Conservation (phyloP, 2,329 filamentous ascomycete genomes). For the Xylariaceae sp. region DNA sequence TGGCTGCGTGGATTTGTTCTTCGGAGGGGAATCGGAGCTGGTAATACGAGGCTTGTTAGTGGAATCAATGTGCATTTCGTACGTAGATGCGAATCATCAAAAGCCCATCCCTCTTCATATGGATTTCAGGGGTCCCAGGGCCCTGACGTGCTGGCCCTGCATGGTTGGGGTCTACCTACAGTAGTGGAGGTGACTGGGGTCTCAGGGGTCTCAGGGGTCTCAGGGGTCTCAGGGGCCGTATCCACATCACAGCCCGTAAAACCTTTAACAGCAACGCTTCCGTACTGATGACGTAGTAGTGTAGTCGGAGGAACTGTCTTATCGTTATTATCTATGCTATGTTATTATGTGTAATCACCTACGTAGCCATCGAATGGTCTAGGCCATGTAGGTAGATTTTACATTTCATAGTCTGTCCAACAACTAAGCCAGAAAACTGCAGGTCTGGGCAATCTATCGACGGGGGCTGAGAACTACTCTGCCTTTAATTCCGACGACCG, state of each 20-base stretch:
- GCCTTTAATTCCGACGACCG: not conserved
- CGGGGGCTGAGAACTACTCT: not conserved
- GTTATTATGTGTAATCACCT: not conserved
- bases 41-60: constrained; percentile 16
- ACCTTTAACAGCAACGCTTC: not conserved
- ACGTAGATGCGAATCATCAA: constrained; percentile 22
- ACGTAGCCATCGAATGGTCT: not conserved
- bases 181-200: not conserved
- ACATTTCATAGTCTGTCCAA: not conserved
- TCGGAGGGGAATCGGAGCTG: constrained; percentile 12
- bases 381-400: not conserved
- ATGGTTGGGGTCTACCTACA: not conserved
- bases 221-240: not conserved
- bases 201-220: not conserved
- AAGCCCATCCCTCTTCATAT: constrained; percentile 12
- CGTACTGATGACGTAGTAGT: not conserved
- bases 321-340: not conserved
- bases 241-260: not conserved
- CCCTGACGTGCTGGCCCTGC: constrained; percentile 7
- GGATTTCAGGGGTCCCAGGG: constrained; percentile 14
- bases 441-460: too few species aligned
- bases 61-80: constrained; percentile 1
- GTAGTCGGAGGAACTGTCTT: not conserved
- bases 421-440: too few species aligned
- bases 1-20: constrained; percentile 4